Evolutionary conservation across 164 flowering plant species (phyloP), one percentile per base, ranked within the genome.

Genomic region (Cinnamomum micranthum): DNA sequence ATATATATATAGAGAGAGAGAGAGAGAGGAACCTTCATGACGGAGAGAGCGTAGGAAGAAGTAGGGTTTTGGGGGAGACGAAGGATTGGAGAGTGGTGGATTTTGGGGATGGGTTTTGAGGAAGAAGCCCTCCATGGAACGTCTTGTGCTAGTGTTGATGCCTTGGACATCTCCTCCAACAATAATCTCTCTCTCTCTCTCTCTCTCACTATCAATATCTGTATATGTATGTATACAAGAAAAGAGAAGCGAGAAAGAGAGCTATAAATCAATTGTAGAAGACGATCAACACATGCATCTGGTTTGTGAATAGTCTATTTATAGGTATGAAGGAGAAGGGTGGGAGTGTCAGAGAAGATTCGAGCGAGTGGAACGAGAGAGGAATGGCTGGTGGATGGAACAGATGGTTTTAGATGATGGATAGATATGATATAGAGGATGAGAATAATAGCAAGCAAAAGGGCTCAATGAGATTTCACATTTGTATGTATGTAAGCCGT

Each of bases 101-200:
- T 92, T 86, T 82, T 92, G 60, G 98, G 98, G 70, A 92, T 64
- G 64, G 95, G 90, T 33, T 85, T 91, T 4, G 68, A 73, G 14
- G 84, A 41, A 0, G 88, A 78, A 6, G 88, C 90, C 76, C 97
- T 84, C 98, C 97, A 95, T 15, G 97, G 97, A 4, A 78, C 97
- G 73, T 92, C 98, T 69, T 87, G 81, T 33, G 81, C 86, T 5
- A 95, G 83, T 10, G 78, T 58, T 76, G 65, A 64, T 77, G 25
- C 50, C 75, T 58, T 68, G 55, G 66, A 20, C 4, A 70, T 22
- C 69, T 67, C 69, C 33, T 28, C 47, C 67, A 13, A 22, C 67
- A 4, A 13, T 2, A 27, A 20, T 31, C 33, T 64, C 4, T 22
- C 28, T 22, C 9, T 12, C 24, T 22, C 9, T 12, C 24, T 31